Percentiles rank a stretch among this genome's conserved stretches.
These are phyloP conservation scores for Ramularia endophylla DNA, from an alignment of 2,329 filamentous ascomycete species.

Conservation along the genomic window DNA sequence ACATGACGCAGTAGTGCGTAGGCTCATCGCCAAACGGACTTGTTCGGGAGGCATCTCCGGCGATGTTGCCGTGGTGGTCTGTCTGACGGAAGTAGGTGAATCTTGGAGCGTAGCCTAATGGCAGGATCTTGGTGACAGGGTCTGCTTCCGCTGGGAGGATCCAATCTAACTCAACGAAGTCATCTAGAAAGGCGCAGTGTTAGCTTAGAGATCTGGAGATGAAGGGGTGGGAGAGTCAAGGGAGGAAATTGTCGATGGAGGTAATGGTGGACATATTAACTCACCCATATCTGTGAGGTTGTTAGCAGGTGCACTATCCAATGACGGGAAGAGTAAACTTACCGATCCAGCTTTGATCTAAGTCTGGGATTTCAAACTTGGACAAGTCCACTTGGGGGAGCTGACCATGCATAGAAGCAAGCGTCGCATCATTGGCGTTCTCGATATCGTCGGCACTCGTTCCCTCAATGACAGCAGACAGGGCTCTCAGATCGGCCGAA, in stretches of 20 bases:
- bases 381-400: conserved; percentile 59
- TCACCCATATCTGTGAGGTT: no score
- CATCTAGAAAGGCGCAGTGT: no score
- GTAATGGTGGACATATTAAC: no score
- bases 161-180: conserved; percentile 98
- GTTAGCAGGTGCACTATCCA: background rate
- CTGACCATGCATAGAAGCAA: conserved; percentile 51
- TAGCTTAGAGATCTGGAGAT: no score
- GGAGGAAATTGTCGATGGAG: no score
- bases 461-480: conserved; percentile 82
- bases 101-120: conserved; percentile 84
- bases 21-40: conserved; percentile 91
- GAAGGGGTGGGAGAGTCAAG: no score
- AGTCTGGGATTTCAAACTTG: conserved; percentile 89
- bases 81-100: conserved; percentile 98
- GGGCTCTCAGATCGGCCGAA: conserved; percentile 83
- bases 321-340: conserved; percentile 37
- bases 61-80: conserved; percentile 75
- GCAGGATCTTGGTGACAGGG: conserved; percentile 88
- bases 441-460: conserved; percentile 72
- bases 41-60: conserved; percentile 72
- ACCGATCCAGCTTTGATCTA: conserved; percentile 94
- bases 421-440: conserved; percentile 55
- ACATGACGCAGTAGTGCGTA: conserved; percentile 95
- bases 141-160: conserved; percentile 84